Evolutionary conservation across 148 eudicot genomes (phyloP).

Genomic region (Fagopyrum tataricum): DNA sequence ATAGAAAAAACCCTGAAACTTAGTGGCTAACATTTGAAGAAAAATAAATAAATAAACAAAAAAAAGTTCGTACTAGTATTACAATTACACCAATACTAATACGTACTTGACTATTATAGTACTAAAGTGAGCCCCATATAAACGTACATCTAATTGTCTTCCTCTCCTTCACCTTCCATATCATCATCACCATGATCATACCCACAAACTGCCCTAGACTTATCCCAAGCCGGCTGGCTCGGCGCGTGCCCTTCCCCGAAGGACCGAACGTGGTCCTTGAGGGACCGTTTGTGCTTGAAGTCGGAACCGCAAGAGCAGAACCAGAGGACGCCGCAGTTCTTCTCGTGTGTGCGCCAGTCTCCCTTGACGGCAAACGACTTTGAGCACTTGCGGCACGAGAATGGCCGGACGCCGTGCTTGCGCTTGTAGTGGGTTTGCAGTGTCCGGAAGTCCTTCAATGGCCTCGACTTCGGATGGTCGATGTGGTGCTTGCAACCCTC

Average conservation of each 20-base stretch:
- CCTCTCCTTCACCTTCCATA: neutral
- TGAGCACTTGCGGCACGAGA: neutral
- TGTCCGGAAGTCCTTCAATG: conserved; percentile 11
- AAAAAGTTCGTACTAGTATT: no score
- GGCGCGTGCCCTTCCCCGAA: conserved; percentile 11
- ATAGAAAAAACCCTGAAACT: no score
- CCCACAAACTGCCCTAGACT: neutral
- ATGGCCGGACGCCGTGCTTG: conserved; percentile 9
- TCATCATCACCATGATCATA: neutral
- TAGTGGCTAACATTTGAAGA: no score
- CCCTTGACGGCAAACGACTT: conserved; percentile 10
- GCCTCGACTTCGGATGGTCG: conserved; percentile 7
- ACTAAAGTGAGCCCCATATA: neutral
- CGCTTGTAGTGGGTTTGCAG: conserved; percentile 12
- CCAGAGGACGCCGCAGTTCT: conserved; percentile 12
- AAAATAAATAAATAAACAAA: no score
- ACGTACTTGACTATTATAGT: no score
- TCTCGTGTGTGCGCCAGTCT: conserved; percentile 15
- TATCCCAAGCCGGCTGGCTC: neutral
- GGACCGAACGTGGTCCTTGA: conserved; percentile 7
- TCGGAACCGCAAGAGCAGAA: conserved; percentile 8
- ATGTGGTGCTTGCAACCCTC: conserved; percentile 12
- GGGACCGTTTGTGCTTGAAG: conserved; percentile 11
- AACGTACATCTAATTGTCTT: neutral
- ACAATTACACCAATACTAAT: neutral